Evolutionary conservation across 176 grass and related monocot genomes (phyloP).

Genomic region (Ananas comosus): DNA sequence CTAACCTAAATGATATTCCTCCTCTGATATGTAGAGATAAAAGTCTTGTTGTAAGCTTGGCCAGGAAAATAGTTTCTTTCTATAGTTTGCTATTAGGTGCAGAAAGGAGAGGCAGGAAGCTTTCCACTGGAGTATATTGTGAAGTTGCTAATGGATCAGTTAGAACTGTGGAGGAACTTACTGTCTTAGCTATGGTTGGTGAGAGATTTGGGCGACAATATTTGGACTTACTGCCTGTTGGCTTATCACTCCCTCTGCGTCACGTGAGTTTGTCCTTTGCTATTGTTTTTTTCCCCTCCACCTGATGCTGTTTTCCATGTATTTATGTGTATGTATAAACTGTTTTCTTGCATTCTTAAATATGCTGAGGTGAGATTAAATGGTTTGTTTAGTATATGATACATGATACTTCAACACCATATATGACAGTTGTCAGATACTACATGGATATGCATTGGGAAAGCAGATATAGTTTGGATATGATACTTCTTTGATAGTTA

Average conservation of each 20-base stretch:
- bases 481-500: no score
- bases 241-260: slow-evolving; percentile 80
- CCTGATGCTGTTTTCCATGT: background rate
- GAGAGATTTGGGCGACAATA: slow-evolving; percentile 82
- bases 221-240: slow-evolving; percentile 77
- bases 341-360: background rate
- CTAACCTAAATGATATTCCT: slow-evolving; percentile 58
- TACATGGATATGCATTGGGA: no score
- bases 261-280: slow-evolving; percentile 49
- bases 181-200: slow-evolving; percentile 82
- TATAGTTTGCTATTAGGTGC: slow-evolving; percentile 85
- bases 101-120: slow-evolving; percentile 56
- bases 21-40: slow-evolving; percentile 58
- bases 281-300: background rate
- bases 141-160: slow-evolving; percentile 79
- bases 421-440: no score
- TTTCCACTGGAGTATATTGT: slow-evolving; percentile 90
- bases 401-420: no score
- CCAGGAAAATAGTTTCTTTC: slow-evolving; percentile 77
- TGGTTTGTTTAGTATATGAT: no score
- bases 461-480: no score
- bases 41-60: slow-evolving; percentile 60
- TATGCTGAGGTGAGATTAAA: no score
- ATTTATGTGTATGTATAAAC: background rate
- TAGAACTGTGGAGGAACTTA: slow-evolving; percentile 64